These are phyloP conservation scores for Suillus plorans DNA, from an alignment of 768 basidiomycete genomes.

Conservation along the genomic window DNA sequence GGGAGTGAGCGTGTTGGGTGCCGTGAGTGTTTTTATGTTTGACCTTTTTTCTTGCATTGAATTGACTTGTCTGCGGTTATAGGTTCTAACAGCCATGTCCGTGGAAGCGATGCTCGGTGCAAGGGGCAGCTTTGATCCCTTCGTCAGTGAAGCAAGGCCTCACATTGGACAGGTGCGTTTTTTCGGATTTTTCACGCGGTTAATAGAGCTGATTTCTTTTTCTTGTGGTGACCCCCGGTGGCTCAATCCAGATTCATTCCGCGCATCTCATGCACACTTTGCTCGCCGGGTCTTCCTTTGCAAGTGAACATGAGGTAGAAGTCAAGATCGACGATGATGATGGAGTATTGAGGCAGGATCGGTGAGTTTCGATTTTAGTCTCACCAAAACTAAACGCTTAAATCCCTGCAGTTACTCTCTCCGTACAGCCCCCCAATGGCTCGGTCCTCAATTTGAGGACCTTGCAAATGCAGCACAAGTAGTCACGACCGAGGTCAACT, in stretches of 20 bases:
- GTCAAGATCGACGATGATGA: slow-evolving; percentile 70
- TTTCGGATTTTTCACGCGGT: not conserved
- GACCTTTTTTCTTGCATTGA: not conserved
- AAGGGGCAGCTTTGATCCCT: slow-evolving; percentile 70
- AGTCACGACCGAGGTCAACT: slow-evolving; percentile 77
- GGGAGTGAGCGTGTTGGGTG: slow-evolving; percentile 59
- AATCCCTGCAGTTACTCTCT: slow-evolving; percentile 36
- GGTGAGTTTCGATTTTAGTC: slow-evolving; percentile 40
- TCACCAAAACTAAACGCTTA: not conserved
- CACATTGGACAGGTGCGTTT: slow-evolving; percentile 72
- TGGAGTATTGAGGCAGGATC: slow-evolving; percentile 77
- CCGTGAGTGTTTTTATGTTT: slow-evolving; percentile 18
- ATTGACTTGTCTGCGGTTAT: slow-evolving; percentile 12
- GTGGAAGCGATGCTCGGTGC: slow-evolving; percentile 79
- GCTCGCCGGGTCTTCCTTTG: slow-evolving; percentile 67
- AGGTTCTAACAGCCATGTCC: slow-evolving; percentile 81
- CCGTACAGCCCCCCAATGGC: slow-evolving; percentile 78
- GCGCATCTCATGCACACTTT: slow-evolving; percentile 69
- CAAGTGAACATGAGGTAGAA: slow-evolving; percentile 70
- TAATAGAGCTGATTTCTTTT: not conserved
- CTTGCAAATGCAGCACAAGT: slow-evolving; percentile 62
- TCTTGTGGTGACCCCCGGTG: too few relatives aligned
- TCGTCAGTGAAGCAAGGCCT: slow-evolving; percentile 74
- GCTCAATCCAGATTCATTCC: slow-evolving; percentile 53
- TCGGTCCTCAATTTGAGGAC: slow-evolving; percentile 85